phyloP scores from a whole-genome alignment of 768 basidiomycete genomes.

The Austroboletus eburneus region DNA sequence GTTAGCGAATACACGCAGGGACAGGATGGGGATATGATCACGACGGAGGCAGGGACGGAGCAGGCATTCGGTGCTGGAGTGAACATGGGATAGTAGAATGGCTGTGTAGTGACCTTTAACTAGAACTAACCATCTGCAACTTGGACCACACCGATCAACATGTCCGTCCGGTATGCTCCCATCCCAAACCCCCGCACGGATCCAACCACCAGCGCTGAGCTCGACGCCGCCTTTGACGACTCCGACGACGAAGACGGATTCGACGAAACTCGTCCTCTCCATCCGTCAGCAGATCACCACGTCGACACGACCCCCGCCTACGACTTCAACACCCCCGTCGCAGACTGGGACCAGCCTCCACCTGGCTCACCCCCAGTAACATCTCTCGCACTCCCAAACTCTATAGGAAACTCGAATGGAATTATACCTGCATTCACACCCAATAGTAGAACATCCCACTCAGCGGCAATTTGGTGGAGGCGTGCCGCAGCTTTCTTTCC shows the following conservation, averaged over 20 bases:
- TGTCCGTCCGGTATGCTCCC: constrained; percentile 65
- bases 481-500: constrained; percentile 58
- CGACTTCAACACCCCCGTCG: constrained; percentile 66
- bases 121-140: too few species aligned
- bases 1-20: constrained; percentile 12
- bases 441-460: constrained; percentile 19
- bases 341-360: constrained; percentile 77
- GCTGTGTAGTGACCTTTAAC: too few species aligned
- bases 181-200: constrained; percentile 55
- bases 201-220: constrained; percentile 50
- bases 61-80: constrained; percentile 22
- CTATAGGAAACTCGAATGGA: constrained; percentile 74
- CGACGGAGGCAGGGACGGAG: constrained; percentile 9
- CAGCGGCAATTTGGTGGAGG: constrained; percentile 46
- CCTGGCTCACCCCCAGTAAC: constrained; percentile 73
- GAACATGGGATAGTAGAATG: too few species aligned
- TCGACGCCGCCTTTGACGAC: constrained; percentile 87
- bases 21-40: constrained; percentile 11
- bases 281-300: constrained; percentile 29
- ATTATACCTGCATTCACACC: constrained; percentile 48
- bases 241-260: constrained; percentile 57
- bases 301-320: constrained; percentile 43
- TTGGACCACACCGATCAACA: constrained; percentile 15
- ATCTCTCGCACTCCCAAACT: constrained; percentile 61
- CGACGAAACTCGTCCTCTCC: constrained; percentile 49